Conservation (phyloP, 2,329 filamentous ascomycete species). For the Talaromyces sp. region DNA sequence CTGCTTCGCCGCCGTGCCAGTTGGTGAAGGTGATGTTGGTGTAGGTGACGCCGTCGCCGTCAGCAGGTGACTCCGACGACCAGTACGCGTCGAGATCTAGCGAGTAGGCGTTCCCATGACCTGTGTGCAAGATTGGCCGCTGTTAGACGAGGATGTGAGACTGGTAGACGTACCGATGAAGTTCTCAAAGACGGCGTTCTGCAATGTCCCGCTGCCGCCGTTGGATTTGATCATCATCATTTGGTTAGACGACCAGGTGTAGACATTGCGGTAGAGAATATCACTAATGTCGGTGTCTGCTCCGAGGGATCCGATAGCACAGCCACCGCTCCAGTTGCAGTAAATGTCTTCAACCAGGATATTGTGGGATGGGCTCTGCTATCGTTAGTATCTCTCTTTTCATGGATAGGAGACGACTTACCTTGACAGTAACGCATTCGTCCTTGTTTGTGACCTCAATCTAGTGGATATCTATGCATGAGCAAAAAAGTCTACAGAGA, state of each 20-base stretch:
- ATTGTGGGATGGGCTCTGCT: constrained; percentile 45
- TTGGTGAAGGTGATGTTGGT: constrained; percentile 49
- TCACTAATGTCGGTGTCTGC: constrained; percentile 46
- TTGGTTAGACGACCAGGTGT: constrained; percentile 56
- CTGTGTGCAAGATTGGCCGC: constrained; percentile 19
- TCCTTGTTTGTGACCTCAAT: constrained; percentile 59
- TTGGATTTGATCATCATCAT: constrained; percentile 61
- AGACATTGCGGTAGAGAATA: constrained; percentile 52
- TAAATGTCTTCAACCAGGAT: constrained; percentile 56
- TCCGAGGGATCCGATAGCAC: constrained; percentile 53
- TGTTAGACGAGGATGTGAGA: not conserved
- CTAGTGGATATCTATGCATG: constrained; percentile 10
- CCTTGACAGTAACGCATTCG: constrained; percentile 55
- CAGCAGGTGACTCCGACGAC: constrained; percentile 35
- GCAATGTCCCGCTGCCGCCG: constrained; percentile 51
- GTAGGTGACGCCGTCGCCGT: constrained; percentile 49
- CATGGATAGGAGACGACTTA: constrained; percentile 11
- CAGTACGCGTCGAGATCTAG: constrained; percentile 53
- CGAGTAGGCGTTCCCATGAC: constrained; percentile 55
- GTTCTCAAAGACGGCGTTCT: constrained; percentile 49
- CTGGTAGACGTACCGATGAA: constrained; percentile 40
- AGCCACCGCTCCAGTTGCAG: constrained; percentile 59
- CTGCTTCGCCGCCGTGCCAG: constrained; percentile 50
- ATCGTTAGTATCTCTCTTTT: not conserved
- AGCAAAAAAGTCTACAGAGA: not conserved